Evolutionary conservation across 208 protist species (phyloP), one percentile per base, ranked within the genome.

Genomic region (Crithidia sp.): DNA sequence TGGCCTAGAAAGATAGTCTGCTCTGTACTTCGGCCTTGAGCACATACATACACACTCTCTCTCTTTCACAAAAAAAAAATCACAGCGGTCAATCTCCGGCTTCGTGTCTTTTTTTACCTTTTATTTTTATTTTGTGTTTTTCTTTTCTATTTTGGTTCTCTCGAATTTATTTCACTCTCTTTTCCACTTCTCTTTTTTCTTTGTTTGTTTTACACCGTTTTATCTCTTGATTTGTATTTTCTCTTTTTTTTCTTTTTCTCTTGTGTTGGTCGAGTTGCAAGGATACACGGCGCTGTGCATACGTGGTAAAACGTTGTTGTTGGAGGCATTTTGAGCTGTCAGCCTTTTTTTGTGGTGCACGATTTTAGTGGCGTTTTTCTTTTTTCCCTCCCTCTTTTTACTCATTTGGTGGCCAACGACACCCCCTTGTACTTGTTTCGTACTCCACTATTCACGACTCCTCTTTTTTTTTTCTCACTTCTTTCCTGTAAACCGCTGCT

Each of bases 201-300:
- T 63, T 73, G 14, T 63, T 28, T 65, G 40, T 65, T 65, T 57
- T 71, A 59, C 40, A 61, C 71, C 19, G 8, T 47, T 61, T 59
- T 66, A 73, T 63, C 59, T 77, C 50, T 71, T 28, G 2, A 3
- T 4, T 52, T 64, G 16, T 52, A 8, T 50, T 72, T 52, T 72
- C 53, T 71, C 37, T 58, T 62, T 28, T 9, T 76, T n/a, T 63
- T 62, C 66, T 9, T 40, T 2, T 14, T 6, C 17, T 56, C 52
- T 1, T 28, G 28, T 28, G 28, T 28, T 28, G 28, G 28, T 28
- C 28, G 28, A 28, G 28, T 28, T 28, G 28, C 28, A 28, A 28
- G 28, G 28, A 28, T 28, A 28, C 28, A 28, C 28, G 28, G 28
- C 28, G 28, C 1, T 28, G 28, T 28, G 28, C 28, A 1, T 1